A percentile compares a stretch with the other conserved stretches of the same genome.
phyloP scores from a whole-genome alignment of 768 basidiomycete species.

The Phaffia tasmanica region DNA sequence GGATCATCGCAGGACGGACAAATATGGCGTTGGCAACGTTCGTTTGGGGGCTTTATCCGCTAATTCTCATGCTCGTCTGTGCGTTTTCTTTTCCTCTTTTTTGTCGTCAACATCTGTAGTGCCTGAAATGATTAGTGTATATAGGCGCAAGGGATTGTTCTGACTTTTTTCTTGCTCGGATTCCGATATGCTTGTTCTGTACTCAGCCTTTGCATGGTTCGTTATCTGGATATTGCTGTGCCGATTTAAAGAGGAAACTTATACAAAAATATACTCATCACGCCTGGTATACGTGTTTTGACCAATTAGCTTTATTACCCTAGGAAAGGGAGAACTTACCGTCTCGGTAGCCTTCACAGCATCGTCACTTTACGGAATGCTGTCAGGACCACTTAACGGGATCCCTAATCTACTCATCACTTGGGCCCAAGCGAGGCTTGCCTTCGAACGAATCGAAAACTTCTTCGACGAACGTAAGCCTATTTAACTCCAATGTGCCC shows the following conservation, averaged over 20 bases:
- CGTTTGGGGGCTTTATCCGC: conserved; percentile 4
- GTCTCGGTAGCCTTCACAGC: conserved; percentile 22
- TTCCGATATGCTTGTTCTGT: not conserved
- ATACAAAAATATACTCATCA: too few relatives aligned
- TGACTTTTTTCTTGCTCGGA: not conserved
- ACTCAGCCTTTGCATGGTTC: too few relatives aligned
- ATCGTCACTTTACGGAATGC: conserved; percentile 21
- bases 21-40: conserved; percentile 7
- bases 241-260: too few relatives aligned
- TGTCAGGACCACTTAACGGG: conserved; percentile 5
- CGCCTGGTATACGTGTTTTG: too few relatives aligned
- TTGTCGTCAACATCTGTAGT: not conserved
- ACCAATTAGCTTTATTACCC: conserved; percentile 8
- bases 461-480: conserved; percentile 11
- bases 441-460: conserved; percentile 13
- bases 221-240: too few relatives aligned
- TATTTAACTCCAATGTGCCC: not conserved
- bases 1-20: conserved; percentile 8
- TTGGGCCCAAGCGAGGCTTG: conserved; percentile 8
- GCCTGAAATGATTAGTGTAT: not conserved
- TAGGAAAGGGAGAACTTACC: conserved; percentile 20
- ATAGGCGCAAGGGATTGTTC: not conserved
- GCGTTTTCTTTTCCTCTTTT: not conserved
- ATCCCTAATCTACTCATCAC: conserved; percentile 12
- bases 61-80: not conserved